phyloP scores from a whole-genome alignment of 805 yeast genomes.

The Candida quercuum region DNA sequence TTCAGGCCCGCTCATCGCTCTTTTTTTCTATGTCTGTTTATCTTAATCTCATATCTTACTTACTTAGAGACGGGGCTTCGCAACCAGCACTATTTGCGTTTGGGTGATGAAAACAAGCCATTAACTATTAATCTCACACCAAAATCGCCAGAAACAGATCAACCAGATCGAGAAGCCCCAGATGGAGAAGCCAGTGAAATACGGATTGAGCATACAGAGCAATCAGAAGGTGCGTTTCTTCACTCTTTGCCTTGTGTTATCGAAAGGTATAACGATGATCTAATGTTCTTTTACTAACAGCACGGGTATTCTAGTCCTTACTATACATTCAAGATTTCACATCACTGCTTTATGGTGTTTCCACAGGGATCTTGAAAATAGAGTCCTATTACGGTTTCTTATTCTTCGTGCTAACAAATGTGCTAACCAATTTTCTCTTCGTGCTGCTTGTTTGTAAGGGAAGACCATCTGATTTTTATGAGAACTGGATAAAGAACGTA shows the following conservation, averaged over 20 bases:
- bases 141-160: too few relatives aligned
- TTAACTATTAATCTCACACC: too few relatives aligned
- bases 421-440: background rate
- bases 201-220: background rate
- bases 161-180: too few relatives aligned
- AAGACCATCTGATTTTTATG: background rate
- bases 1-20: too few relatives aligned
- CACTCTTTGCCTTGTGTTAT: too few relatives aligned
- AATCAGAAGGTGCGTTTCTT: background rate
- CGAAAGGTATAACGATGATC: too few relatives aligned
- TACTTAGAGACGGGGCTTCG: too few relatives aligned
- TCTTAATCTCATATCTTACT: too few relatives aligned
- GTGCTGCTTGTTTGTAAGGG: background rate
- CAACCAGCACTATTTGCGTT: too few relatives aligned
- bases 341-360: background rate
- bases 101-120: background rate
- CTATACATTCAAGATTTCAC: slow-evolving; percentile 1
- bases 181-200: slow-evolving; percentile 1
- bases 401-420: background rate
- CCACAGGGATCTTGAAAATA: background rate
- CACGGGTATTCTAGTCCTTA: background rate
- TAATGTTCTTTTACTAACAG: background rate
- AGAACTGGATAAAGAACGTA: background rate
- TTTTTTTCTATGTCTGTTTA: too few relatives aligned
- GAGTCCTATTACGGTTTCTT: slow-evolving; percentile 1